A percentile compares a stretch with the other conserved stretches of the same genome.
These are phyloP conservation scores for Amanita muscaria DNA, from an alignment of 768 basidiomycete genomes.

Conservation along the genomic window DNA sequence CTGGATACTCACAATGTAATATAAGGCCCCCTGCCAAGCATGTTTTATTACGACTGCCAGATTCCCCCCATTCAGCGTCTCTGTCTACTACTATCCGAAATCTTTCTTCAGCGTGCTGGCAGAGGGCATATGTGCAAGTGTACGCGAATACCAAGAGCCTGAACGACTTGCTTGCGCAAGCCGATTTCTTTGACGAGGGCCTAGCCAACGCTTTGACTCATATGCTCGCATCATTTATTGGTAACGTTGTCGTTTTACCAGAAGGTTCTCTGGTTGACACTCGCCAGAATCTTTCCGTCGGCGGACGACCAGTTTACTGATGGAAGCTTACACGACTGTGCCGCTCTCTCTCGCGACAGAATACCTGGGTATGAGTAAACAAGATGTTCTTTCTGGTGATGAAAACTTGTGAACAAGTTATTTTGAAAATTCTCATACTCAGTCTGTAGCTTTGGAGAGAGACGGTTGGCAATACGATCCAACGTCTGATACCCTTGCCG, in stretches of 20 bases:
- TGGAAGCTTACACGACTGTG: slow-evolving; percentile 58
- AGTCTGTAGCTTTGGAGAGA: slow-evolving; percentile 29
- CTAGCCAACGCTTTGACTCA: slow-evolving; percentile 35
- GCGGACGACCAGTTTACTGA: slow-evolving; percentile 46
- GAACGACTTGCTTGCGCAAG: slow-evolving; percentile 29
- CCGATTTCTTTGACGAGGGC: slow-evolving; percentile 37
- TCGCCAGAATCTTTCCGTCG: slow-evolving; percentile 47
- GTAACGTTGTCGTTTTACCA: slow-evolving; percentile 21
- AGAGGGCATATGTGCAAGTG: slow-evolving; percentile 48
- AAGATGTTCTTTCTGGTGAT: slow-evolving; percentile 31
- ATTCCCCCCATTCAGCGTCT: slow-evolving; percentile 32
- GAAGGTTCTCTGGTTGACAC: background rate
- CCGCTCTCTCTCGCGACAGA: slow-evolving; percentile 42
- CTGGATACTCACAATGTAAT: background rate
- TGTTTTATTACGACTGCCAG: slow-evolving; percentile 48
- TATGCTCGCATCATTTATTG: slow-evolving; percentile 42
- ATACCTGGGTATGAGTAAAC: slow-evolving; percentile 44
- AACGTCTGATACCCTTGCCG: slow-evolving; percentile 36
- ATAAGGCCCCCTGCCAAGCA: slow-evolving; percentile 50
- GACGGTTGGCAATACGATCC: slow-evolving; percentile 46
- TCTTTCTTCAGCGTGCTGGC: slow-evolving; percentile 42
- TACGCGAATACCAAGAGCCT: slow-evolving; percentile 40
- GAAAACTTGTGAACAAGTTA: slow-evolving; percentile 6
- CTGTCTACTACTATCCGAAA: slow-evolving; percentile 37
- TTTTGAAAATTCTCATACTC: background rate